Evolutionary conservation across 2,329 filamentous ascomycete genomes (phyloP).

Genomic region (Microdochium trichocladiopsis): DNA sequence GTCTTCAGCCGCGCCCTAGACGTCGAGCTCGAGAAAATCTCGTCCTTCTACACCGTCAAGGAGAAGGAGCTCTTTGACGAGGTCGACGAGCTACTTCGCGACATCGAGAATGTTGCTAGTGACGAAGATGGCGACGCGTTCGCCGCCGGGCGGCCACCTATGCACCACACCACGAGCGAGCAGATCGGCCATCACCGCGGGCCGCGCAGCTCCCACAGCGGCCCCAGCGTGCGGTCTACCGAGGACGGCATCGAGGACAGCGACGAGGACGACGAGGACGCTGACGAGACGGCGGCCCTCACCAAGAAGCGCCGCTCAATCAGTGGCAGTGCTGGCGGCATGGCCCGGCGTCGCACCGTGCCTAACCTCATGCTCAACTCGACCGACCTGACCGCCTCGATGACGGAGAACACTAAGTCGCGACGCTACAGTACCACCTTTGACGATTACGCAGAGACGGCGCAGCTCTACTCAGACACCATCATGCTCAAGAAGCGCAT

Average conservation of each 20-base stretch:
- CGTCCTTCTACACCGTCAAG: conserved; percentile 83
- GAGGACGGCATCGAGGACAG: conserved; percentile 56
- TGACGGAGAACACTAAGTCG: conserved; percentile 49
- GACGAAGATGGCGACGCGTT: conserved; percentile 19
- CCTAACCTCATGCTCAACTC: conserved; percentile 29
- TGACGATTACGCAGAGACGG: conserved; percentile 74
- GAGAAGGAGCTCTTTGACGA: conserved; percentile 83
- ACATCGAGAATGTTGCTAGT: conserved; percentile 54
- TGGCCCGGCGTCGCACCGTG: conserved; percentile 27
- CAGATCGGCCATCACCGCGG: conserved; percentile 29
- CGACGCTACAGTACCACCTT: conserved; percentile 61
- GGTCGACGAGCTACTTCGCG: conserved; percentile 66
- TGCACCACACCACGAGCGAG: conserved; percentile 18
- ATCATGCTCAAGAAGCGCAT: conserved; percentile 92
- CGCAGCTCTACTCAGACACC: conserved; percentile 56
- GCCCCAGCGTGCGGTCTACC: conserved; percentile 36
- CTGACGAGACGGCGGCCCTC: conserved; percentile 35
- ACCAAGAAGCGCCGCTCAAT: conserved; percentile 35
- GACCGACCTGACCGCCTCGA: conserved; percentile 53
- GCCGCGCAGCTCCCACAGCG: conserved; percentile 20
- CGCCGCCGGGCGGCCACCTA: conserved; percentile 14
- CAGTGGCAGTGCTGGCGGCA: conserved; percentile 20
- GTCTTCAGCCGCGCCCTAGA: conserved; percentile 79
- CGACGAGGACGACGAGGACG: conserved; percentile 58
- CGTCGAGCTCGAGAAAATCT: conserved; percentile 88